Percentiles rank a stretch among this genome's conserved stretches.
Evolutionary conservation across 257 asterid species (phyloP).

Genomic region (Solanum ossicruentum): DNA sequence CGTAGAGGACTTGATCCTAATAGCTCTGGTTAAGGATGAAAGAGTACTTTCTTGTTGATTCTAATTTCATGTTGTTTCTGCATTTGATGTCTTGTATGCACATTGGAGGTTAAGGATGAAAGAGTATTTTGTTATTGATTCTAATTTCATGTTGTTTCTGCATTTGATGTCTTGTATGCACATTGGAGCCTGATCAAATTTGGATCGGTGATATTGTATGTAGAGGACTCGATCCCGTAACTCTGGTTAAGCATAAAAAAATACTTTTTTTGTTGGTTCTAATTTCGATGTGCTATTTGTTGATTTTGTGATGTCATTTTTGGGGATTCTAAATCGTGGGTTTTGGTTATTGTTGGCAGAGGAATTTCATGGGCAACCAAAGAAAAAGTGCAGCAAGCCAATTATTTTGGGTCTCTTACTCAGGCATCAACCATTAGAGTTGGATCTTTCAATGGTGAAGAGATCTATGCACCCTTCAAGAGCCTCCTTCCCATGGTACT

Average conservation of each 20-base stretch:
- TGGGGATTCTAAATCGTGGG: neutral
- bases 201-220: too few relatives aligned
- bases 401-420: constrained; percentile 87
- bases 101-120: too few relatives aligned
- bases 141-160: neutral
- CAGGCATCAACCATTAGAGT: constrained; percentile 88
- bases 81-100: too few relatives aligned
- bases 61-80: neutral
- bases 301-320: neutral
- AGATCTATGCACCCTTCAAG: constrained; percentile 95
- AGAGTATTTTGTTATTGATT: too few relatives aligned
- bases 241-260: too few relatives aligned
- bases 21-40: too few relatives aligned
- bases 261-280: neutral
- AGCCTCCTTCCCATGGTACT: constrained; percentile 92
- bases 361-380: constrained; percentile 99
- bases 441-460: constrained; percentile 95
- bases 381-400: constrained; percentile 84
- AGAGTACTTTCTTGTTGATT: too few relatives aligned
- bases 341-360: constrained; percentile 21
- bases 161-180: too few relatives aligned
- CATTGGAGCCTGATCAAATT: too few relatives aligned
- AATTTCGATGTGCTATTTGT: neutral
- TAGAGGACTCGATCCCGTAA: too few relatives aligned
- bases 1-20: too few relatives aligned